Evolutionary conservation across 1,284 basidiomycete species (phyloP).

Genomic region (Ustilago sp.): DNA sequence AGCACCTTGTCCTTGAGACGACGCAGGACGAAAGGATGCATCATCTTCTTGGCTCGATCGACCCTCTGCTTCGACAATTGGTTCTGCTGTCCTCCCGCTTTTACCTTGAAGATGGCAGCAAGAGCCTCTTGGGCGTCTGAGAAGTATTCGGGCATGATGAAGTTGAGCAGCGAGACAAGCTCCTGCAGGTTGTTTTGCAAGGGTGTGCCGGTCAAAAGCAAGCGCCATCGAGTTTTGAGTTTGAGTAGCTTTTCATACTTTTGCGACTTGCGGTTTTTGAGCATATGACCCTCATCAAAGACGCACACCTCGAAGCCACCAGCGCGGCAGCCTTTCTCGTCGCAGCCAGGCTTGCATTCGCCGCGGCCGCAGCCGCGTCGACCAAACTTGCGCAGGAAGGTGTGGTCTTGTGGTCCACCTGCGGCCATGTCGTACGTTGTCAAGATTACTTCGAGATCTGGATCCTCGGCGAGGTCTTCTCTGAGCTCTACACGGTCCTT

Average conservation of each 20-base stretch:
- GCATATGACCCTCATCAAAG: conserved; percentile 93
- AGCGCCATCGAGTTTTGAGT: conserved; percentile 86
- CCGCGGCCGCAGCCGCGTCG: conserved; percentile 43
- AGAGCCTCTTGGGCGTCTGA: conserved; percentile 80
- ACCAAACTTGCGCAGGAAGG: conserved; percentile 79
- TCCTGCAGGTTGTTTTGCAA: conserved; percentile 87
- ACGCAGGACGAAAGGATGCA: conserved; percentile 97
- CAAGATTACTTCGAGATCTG: conserved; percentile 91
- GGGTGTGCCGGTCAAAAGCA: conserved; percentile 95
- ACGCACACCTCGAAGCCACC: conserved; percentile 85
- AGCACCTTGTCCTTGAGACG: conserved; percentile 89
- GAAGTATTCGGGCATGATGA: conserved; percentile 94
- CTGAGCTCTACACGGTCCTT: conserved; percentile 84
- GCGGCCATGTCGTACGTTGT: conserved; percentile 96
- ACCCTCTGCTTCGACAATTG: conserved; percentile 89
- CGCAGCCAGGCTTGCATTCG: conserved; percentile 41
- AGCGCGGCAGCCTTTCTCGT: conserved; percentile 33
- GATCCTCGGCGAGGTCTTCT: conserved; percentile 74
- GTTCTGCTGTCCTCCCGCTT: conserved; percentile 85
- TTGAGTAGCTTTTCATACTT: conserved; percentile 89
- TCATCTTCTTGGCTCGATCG: conserved; percentile 96
- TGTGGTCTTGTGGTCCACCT: conserved; percentile 81
- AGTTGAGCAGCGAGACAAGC: conserved; percentile 91
- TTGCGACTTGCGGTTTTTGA: conserved; percentile 97
- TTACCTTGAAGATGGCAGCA: conserved; percentile 95